Evolutionary conservation across 2,329 filamentous ascomycete genomes (phyloP), one percentile per base, ranked within the genome.

Genomic region (Pseudogymnoascus sp.): DNA sequence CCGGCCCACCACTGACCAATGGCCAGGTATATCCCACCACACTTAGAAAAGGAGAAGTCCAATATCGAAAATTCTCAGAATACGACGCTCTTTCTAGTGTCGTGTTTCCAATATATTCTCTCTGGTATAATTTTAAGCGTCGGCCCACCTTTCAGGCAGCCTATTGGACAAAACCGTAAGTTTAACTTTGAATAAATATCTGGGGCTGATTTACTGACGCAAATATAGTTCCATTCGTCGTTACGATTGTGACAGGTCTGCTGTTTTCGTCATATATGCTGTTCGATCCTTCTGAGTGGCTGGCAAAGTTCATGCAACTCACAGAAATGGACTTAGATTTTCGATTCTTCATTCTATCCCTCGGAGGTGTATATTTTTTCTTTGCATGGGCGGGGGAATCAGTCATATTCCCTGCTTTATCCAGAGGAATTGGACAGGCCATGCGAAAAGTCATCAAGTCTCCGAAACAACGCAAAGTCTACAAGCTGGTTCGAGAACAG

Each of bases 31-130:
- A 85, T 88, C 61, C 91, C 93, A 15, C 95, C 95, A 0, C 81
- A 87, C 63, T 74, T 96, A 26, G 84, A 92, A 71, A 84, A 83
- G 26, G 83, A 96, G 31, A 88, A 95, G 71, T 88, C 89, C 23
- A 96, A 95, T 72, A 88, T 93, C 62, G 83, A 88, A 70, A 97
- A 97, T 75, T 96, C 91, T 9, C 90, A 97, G 71, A 97, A 99
- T 71, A 96, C 93, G 0, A 87, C 89, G 0, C 79, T 99, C 1
- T 99, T 99, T 78, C 77, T 97, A 31, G 80, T 93, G 4, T 96
- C 90, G 1, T 97, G 92, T 74, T 97, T 93, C 71, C 93, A 97
- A 74, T 99, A 99, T 75, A 96, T 96, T 38, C 81, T 97, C 21
- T 90, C 91, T 0, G 95, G 91, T 3, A 82, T 97, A 40, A 89